Conservation (phyloP, 2,329 filamentous ascomycete genomes). For the Nemania sp. region DNA sequence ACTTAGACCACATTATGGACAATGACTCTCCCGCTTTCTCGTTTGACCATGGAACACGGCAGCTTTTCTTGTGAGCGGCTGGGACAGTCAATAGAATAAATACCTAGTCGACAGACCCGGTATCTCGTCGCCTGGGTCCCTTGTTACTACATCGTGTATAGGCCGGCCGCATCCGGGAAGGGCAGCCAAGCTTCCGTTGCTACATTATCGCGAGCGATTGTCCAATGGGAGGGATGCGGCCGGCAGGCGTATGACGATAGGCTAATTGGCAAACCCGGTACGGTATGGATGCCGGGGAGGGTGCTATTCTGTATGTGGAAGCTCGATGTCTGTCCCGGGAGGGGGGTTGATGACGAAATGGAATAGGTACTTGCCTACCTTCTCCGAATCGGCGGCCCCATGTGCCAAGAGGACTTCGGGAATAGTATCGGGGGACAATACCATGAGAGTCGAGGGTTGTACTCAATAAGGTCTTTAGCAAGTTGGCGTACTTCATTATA, state of each 20-base stretch:
- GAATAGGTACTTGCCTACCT: conserved; percentile 1
- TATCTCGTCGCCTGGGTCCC: conserved; percentile 10
- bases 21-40: not conserved
- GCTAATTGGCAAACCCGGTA: conserved; percentile 9
- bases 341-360: conserved; percentile 20
- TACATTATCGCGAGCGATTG: conserved; percentile 25
- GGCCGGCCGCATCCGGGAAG: conserved; percentile 23
- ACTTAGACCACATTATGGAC: conserved; percentile 34
- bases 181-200: conserved; percentile 26
- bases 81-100: not conserved
- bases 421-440: not conserved
- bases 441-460: not conserved
- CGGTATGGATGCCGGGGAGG: not conserved
- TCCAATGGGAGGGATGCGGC: conserved; percentile 19
- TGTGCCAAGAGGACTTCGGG: conserved; percentile 8
- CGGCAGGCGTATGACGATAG: conserved; percentile 20
- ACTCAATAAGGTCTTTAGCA: not conserved
- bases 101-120: conserved; percentile 6
- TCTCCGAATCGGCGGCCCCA: conserved; percentile 1
- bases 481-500: conserved; percentile 19
- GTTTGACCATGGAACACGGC: not conserved
- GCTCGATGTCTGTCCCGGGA: conserved; percentile 23
- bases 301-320: conserved; percentile 34
- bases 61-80: not conserved
- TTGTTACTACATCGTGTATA: conserved; percentile 9